phyloP scores from a whole-genome alignment of 805 yeast genomes.

The Spathaspora gorwiae region DNA sequence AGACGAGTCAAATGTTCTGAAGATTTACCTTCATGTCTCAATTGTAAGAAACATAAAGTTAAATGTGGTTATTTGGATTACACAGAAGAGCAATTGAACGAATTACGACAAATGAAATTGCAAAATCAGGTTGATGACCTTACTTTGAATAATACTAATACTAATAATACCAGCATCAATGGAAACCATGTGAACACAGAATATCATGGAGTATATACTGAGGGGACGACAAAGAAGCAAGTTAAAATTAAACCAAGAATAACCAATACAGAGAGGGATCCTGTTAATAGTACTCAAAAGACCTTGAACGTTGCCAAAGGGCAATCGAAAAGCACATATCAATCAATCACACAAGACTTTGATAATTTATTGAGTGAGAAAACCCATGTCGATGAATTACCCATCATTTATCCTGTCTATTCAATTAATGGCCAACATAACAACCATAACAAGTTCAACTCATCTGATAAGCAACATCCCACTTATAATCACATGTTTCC shows the following conservation, averaged over 20 bases:
- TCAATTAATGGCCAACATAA: constrained; percentile 1
- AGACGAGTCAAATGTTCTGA: constrained; percentile 48
- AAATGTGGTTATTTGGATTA: constrained; percentile 37
- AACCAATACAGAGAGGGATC: neutral
- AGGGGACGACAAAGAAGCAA: neutral
- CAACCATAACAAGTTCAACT: neutral
- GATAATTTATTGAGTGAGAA: constrained; percentile 25
- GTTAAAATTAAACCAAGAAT: neutral
- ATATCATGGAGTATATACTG: neutral
- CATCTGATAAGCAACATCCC: neutral
- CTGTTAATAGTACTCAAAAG: neutral
- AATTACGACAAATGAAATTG: constrained; percentile 12
- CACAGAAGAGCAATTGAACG: constrained; percentile 26
- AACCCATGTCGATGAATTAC: constrained; percentile 15
- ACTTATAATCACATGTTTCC: neutral
- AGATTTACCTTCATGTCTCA: constrained; percentile 34
- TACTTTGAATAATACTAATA: neutral
- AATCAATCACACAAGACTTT: constrained; percentile 22
- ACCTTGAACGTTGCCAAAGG: neutral
- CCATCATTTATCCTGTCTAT: constrained; percentile 38
- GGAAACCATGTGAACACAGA: neutral
- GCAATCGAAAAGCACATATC: neutral
- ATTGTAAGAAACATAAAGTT: constrained; percentile 37
- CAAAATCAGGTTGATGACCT: constrained; percentile 3
- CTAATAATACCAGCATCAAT: neutral